A percentile compares a stretch with the other conserved stretches of the same genome.
These are phyloP conservation scores for Trametes cinnabarina DNA, from an alignment of 768 basidiomycete genomes.

Conservation along the genomic window DNA sequence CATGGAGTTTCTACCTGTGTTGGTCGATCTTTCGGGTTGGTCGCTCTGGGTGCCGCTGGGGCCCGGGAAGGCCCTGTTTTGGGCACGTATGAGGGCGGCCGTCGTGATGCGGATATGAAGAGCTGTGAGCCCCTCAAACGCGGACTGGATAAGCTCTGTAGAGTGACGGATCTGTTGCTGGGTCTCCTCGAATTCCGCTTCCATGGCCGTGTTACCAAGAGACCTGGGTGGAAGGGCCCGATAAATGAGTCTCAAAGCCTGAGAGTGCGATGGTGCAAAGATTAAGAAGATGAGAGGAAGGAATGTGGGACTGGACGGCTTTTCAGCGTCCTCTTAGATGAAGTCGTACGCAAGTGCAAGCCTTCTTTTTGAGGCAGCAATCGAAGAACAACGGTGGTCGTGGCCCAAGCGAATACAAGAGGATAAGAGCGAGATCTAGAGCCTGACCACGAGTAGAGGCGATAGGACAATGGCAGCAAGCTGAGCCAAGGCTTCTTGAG, in stretches of 20 bases:
- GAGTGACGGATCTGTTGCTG: conserved; percentile 11
- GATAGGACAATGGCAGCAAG: too few species aligned
- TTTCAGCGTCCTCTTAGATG: too few species aligned
- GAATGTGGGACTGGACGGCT: not conserved
- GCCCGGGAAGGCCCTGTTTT: not conserved
- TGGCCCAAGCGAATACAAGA: too few species aligned
- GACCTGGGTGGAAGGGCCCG: not conserved
- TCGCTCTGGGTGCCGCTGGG: not conserved
- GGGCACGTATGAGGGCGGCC: conserved; percentile 1
- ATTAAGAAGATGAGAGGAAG: not conserved
- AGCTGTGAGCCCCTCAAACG: conserved; percentile 14
- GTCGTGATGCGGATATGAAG: conserved; percentile 6
- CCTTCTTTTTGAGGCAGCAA: too few species aligned
- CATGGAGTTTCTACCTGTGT: conserved; percentile 14
- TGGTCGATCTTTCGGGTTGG: not conserved
- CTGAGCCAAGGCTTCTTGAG: too few species aligned
- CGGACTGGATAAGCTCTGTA: conserved; percentile 13
- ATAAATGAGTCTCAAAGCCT: too few species aligned
- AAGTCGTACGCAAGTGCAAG: too few species aligned
- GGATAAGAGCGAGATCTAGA: too few species aligned
- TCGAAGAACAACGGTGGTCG: too few species aligned
- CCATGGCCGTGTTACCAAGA: not conserved
- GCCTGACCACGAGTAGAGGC: too few species aligned
- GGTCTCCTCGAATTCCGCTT: conserved; percentile 16
- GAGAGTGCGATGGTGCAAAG: too few species aligned